Base-by-base conservation (phyloP, 805 yeast species). In the Zygosaccharomyces siamensis region DNA sequence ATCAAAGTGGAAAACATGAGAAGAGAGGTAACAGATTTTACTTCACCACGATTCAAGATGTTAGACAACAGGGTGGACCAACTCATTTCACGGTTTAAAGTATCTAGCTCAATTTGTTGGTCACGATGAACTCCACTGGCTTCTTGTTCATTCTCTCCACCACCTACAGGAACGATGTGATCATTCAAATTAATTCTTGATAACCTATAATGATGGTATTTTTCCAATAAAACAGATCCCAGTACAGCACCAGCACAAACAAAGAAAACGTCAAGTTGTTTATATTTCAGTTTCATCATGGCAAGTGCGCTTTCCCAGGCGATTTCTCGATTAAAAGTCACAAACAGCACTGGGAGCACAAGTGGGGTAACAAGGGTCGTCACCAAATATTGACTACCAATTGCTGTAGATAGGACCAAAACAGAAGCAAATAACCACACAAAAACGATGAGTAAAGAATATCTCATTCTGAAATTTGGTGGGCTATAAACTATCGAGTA, bases 401-500 rank as follows among this genome's bases (percentile, higher is more conserved):
- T 40, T 2, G 63, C 49, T 1, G 54, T 45, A 12, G 55, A 47
- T 21, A 65, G 36, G 11, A 61, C 58, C 14, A 67, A 46, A n/a
- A 64, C 28, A 38, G 75, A 61, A 0, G 83, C 73, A 54, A 72
- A 74, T 0, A 72, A 49, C 79, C 80, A 78, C 5, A 77, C 59
- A 53, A 70, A 62, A 1, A 61, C 57, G 27, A 79, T 56, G 27
- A 72, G 53, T 0, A 50, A 24, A 20, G 76, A 70, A 31, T 89
- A 74, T 50, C 97, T 74, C 2, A 60, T 28, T 45, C 80, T 75
- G 65, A 92, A 87, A 43, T 75, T 56, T 1, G 96, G 95, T 4
- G 99, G 98, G 39, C 88, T 74, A 68, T 90, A 95, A 2, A 90
- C 97, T 26, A 90, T 78, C 2, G 79, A 74, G 65, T 90, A 89